phyloP scores from a whole-genome alignment of 208 protist species.

The Leptomonas pyrrhocoris region DNA sequence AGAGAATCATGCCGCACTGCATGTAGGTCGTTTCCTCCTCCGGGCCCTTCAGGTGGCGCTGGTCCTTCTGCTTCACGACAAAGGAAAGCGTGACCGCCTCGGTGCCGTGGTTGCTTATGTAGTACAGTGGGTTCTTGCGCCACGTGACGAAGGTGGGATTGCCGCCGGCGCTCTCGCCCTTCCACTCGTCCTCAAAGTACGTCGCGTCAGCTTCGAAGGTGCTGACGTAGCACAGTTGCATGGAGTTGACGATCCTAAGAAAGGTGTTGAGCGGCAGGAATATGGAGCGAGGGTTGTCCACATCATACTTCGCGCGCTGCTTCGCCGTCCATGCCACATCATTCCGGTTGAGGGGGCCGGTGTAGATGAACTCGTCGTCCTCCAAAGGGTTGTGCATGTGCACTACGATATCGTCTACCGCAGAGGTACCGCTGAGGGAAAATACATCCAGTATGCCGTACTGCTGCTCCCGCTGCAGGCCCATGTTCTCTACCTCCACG shows the following conservation, averaged over 20 bases:
- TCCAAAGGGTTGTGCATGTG: slow-evolving; percentile 84
- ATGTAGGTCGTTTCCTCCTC: slow-evolving; percentile 51
- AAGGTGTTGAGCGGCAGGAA: slow-evolving; percentile 72
- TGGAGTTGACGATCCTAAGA: slow-evolving; percentile 49
- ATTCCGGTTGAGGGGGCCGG: slow-evolving; percentile 55
- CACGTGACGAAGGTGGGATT: slow-evolving; percentile 74
- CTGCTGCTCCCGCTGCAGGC: slow-evolving; percentile 75
- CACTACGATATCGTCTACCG: slow-evolving; percentile 64
- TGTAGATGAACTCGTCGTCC: slow-evolving; percentile 73
- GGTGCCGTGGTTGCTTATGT: slow-evolving; percentile 64
- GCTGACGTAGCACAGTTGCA: slow-evolving; percentile 72
- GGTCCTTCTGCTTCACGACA: slow-evolving; percentile 73
- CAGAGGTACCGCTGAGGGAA: slow-evolving; percentile 65
- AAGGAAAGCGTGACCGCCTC: slow-evolving; percentile 41
- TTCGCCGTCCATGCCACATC: slow-evolving; percentile 60
- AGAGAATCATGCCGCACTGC: slow-evolving; percentile 74
- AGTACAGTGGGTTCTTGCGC: slow-evolving; percentile 83
- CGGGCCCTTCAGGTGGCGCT: slow-evolving; percentile 53
- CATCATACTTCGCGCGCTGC: slow-evolving; percentile 43
- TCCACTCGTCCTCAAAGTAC: slow-evolving; percentile 74
- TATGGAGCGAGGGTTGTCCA: slow-evolving; percentile 54
- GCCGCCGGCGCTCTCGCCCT: slow-evolving; percentile 55
- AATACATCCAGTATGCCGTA: slow-evolving; percentile 86
- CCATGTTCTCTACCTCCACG: slow-evolving; percentile 59
- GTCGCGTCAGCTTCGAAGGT: slow-evolving; percentile 38